Percentiles rank a stretch among this genome's conserved stretches.
phyloP scores from a whole-genome alignment of 345 rosid species.

The Streptanthus diversifolius region DNA sequence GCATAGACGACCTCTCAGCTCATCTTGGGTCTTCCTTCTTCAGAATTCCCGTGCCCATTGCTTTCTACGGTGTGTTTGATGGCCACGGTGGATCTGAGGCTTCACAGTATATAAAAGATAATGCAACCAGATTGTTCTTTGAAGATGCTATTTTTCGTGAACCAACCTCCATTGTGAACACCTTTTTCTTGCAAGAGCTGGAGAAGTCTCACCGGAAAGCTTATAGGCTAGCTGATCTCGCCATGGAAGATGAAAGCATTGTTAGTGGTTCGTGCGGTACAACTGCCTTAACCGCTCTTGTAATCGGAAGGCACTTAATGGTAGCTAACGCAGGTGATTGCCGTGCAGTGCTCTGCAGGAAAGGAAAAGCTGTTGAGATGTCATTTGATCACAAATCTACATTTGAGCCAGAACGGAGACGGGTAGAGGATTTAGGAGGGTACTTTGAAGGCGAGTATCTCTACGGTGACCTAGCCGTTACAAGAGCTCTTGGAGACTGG shows the following conservation, averaged over 20 bases:
- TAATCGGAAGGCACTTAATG: constrained; percentile 65
- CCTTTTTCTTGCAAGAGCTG: constrained; percentile 37
- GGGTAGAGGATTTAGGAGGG: constrained; percentile 70
- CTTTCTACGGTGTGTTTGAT: constrained; percentile 88
- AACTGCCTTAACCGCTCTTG: constrained; percentile 84
- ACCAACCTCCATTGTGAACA: background rate
- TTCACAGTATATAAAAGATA: constrained; percentile 66
- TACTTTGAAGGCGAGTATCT: constrained; percentile 60
- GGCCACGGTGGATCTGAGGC: constrained; percentile 88
- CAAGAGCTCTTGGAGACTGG: constrained; percentile 82
- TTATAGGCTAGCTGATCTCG: constrained; percentile 69
- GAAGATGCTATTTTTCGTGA: constrained; percentile 68
- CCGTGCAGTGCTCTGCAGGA: constrained; percentile 73
- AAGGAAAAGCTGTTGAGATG: constrained; percentile 64
- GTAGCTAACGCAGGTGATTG: constrained; percentile 96
- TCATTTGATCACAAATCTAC: constrained; percentile 79
- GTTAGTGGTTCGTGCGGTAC: constrained; percentile 65
- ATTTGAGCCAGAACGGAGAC: constrained; percentile 46
- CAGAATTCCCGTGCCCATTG: constrained; percentile 39
- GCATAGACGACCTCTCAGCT: constrained; percentile 63
- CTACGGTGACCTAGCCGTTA: constrained; percentile 62
- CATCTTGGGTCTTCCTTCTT: constrained; percentile 43
- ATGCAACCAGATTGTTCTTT: constrained; percentile 73
- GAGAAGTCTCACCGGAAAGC: constrained; percentile 62
- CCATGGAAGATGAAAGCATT: constrained; percentile 49